Conservation (phyloP, 2,329 filamentous ascomycete species). For the Talaromyces funiculosus region DNA sequence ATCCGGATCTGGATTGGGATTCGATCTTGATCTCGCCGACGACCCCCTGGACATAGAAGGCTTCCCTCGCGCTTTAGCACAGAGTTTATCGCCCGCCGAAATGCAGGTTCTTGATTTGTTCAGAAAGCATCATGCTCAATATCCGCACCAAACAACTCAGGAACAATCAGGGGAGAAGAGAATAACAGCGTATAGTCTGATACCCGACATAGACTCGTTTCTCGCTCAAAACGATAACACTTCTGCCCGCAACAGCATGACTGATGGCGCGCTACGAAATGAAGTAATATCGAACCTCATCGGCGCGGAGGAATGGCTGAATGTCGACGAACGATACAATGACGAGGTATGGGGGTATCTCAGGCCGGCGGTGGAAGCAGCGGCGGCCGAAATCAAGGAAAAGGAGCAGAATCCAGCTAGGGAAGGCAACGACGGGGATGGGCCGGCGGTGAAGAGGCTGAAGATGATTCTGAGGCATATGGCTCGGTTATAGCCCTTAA, state of each 20-base stretch:
- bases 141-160: conserved; percentile 5
- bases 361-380: conserved; percentile 51
- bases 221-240: conserved; percentile 19
- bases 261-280: conserved; percentile 21
- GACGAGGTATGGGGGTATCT: conserved; percentile 67
- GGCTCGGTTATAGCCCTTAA: conserved; percentile 10
- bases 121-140: conserved; percentile 18
- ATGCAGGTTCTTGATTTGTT: conserved; percentile 30
- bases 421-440: conserved; percentile 18
- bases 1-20: not conserved
- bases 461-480: conserved; percentile 38
- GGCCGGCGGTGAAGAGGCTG: conserved; percentile 33
- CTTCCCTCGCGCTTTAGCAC: conserved; percentile 5
- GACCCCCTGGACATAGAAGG: conserved; percentile 19
- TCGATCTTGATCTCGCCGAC: conserved; percentile 1
- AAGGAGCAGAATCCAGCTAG: conserved; percentile 12
- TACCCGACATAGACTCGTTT: conserved; percentile 30
- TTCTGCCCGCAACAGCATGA: not conserved
- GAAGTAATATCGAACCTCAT: conserved; percentile 26
- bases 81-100: conserved; percentile 22
- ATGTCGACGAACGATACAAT: conserved; percentile 33
- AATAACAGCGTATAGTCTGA: conserved; percentile 27
- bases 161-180: not conserved
- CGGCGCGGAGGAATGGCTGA: conserved; percentile 30
- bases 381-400: conserved; percentile 51